phyloP scores from a whole-genome alignment of 2,329 filamentous ascomycete species.

The Drechmeria coniospora region DNA sequence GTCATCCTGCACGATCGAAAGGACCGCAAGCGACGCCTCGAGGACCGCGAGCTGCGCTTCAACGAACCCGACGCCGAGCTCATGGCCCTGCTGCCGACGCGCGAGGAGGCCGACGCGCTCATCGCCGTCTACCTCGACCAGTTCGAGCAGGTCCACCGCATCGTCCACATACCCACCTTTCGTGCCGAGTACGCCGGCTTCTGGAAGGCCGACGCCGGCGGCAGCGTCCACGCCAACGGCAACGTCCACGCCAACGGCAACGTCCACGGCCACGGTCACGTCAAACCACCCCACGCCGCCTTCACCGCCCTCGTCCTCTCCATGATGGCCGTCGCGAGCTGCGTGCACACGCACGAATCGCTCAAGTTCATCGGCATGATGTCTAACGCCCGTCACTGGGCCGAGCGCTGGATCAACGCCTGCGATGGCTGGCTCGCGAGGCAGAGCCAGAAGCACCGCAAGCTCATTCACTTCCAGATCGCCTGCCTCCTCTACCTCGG shows the following conservation, averaged over 20 bases:
- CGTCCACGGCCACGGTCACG: too few relatives aligned
- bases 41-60: slow-evolving; percentile 35
- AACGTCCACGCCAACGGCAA: too few relatives aligned
- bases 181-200: slow-evolving; percentile 38
- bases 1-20: slow-evolving; percentile 40
- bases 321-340: slow-evolving; percentile 45
- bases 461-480: slow-evolving; percentile 45
- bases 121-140: slow-evolving; percentile 36
- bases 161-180: slow-evolving; percentile 45
- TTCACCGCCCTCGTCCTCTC: slow-evolving; percentile 43
- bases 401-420: slow-evolving; percentile 40
- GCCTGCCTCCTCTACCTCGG: slow-evolving; percentile 43
- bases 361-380: slow-evolving; percentile 43
- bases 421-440: slow-evolving; percentile 37
- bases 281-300: slow-evolving; percentile 29
- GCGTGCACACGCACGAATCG: slow-evolving; percentile 34
- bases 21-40: slow-evolving; percentile 36
- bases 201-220: slow-evolving; percentile 33
- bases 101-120: slow-evolving; percentile 32
- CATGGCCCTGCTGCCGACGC: slow-evolving; percentile 32
- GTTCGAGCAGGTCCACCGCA: slow-evolving; percentile 39
- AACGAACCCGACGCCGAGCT: slow-evolving; percentile 31
- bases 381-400: slow-evolving; percentile 37
- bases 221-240: too few relatives aligned
- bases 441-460: slow-evolving; percentile 46